Evolutionary conservation across 164 flowering plant genomes (phyloP).

Genomic region (Liriodendron chinense): DNA sequence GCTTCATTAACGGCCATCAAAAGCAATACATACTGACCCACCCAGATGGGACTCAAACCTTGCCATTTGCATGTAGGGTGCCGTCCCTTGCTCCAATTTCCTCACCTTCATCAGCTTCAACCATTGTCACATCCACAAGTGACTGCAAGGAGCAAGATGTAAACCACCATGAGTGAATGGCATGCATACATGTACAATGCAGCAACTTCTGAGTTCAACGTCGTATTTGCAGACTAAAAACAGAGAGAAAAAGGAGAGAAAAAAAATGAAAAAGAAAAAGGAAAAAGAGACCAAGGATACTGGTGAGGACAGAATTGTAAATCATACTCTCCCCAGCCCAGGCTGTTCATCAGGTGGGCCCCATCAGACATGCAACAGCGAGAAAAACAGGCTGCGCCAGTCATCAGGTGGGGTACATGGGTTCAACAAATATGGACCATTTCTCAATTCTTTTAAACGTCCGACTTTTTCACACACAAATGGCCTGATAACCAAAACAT

Average conservation of each 20-base stretch:
- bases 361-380: neutral
- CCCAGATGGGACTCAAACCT: constrained; percentile 16
- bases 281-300: neutral
- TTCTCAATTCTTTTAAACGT: neutral
- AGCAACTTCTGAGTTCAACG: neutral
- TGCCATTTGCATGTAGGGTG: constrained; percentile 20
- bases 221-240: neutral
- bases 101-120: constrained; percentile 35
- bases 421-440: neutral
- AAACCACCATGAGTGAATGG: too few species aligned
- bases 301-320: too few species aligned
- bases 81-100: constrained; percentile 27
- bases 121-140: constrained; percentile 44
- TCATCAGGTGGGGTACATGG: neutral
- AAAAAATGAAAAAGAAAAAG: neutral
- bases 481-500: neutral
- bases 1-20: neutral
- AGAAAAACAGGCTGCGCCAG: neutral
- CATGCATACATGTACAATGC: too few species aligned
- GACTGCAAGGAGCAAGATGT: constrained; percentile 33
- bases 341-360: neutral
- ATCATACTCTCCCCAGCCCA: neutral
- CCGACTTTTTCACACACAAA: neutral
- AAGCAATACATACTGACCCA: neutral
- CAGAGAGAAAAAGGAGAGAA: neutral